Evolutionary conservation across 2,329 filamentous ascomycete species (phyloP).

Genomic region (Coniella vitis): DNA sequence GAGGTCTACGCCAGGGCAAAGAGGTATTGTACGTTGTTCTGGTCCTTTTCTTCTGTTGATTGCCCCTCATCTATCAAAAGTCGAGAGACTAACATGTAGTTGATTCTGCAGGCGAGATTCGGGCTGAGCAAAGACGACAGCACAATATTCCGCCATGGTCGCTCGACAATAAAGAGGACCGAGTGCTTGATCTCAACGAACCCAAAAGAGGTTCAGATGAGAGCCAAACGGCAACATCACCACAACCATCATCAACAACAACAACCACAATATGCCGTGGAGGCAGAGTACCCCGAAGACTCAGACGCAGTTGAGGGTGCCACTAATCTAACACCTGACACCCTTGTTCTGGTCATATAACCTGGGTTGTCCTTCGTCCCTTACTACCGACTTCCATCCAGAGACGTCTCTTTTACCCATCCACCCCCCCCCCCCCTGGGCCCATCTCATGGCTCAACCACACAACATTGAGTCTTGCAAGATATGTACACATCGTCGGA

Average conservation of each 20-base stretch:
- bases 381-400: no score
- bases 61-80: no score
- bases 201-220: conserved; percentile 2
- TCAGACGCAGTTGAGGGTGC: neutral
- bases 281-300: neutral
- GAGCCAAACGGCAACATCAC: neutral
- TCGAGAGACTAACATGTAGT: neutral
- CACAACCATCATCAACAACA: no score
- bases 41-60: no score
- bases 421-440: no score
- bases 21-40: conserved; percentile 11
- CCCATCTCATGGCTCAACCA: no score
- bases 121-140: conserved; percentile 11
- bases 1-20: conserved; percentile 10
- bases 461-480: no score
- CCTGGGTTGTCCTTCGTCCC: no score
- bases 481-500: no score
- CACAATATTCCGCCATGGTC: conserved; percentile 11
- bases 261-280: neutral
- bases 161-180: conserved; percentile 10
- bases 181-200: conserved; percentile 4
- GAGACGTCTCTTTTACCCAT: no score
- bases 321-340: no score
- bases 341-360: no score
- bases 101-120: conserved; percentile 6